Conservation (phyloP, 2,329 filamentous ascomycete genomes). For the Didymellaceae sp. region DNA sequence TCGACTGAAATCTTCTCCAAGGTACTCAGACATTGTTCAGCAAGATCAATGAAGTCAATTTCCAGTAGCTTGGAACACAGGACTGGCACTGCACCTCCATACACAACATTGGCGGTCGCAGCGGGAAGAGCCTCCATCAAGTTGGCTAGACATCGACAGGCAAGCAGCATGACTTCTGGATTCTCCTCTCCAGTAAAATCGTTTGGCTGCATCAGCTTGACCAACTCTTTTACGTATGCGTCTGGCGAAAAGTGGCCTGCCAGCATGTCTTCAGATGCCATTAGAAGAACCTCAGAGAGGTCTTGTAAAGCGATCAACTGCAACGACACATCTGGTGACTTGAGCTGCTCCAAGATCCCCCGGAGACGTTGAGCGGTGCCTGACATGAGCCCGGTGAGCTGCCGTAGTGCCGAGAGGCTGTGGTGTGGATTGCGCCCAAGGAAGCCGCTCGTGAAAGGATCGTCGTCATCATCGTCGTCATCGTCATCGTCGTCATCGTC, state of each 20-base stretch:
- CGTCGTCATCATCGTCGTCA: slow-evolving; percentile 61
- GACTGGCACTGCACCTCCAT: slow-evolving; percentile 93
- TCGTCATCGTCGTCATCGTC: slow-evolving; percentile 61
- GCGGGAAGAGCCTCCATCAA: slow-evolving; percentile 95
- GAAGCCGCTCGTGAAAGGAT: slow-evolving; percentile 64
- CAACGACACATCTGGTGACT: slow-evolving; percentile 81
- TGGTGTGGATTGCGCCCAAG: slow-evolving; percentile 68
- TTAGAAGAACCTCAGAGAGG: slow-evolving; percentile 87
- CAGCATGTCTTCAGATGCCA: slow-evolving; percentile 96
- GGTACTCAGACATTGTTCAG: slow-evolving; percentile 95
- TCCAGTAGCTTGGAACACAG: slow-evolving; percentile 94
- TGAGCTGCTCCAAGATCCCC: slow-evolving; percentile 65
- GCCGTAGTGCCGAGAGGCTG: slow-evolving; percentile 77
- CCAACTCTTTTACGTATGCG: slow-evolving; percentile 92
- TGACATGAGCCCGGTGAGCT: slow-evolving; percentile 86
- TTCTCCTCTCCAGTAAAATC: slow-evolving; percentile 88
- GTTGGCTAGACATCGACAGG: slow-evolving; percentile 94
- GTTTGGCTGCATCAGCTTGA: slow-evolving; percentile 87
- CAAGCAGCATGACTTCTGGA: slow-evolving; percentile 94
- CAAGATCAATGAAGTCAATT: slow-evolving; percentile 96
- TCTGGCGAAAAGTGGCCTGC: slow-evolving; percentile 95
- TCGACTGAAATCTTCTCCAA: slow-evolving; percentile 97
- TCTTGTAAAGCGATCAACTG: slow-evolving; percentile 94
- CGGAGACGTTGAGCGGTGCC: slow-evolving; percentile 80
- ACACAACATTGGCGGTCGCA: slow-evolving; percentile 93